Evolutionary conservation across 2,329 filamentous ascomycete species (phyloP).

Genomic region (Volutella citrinella): DNA sequence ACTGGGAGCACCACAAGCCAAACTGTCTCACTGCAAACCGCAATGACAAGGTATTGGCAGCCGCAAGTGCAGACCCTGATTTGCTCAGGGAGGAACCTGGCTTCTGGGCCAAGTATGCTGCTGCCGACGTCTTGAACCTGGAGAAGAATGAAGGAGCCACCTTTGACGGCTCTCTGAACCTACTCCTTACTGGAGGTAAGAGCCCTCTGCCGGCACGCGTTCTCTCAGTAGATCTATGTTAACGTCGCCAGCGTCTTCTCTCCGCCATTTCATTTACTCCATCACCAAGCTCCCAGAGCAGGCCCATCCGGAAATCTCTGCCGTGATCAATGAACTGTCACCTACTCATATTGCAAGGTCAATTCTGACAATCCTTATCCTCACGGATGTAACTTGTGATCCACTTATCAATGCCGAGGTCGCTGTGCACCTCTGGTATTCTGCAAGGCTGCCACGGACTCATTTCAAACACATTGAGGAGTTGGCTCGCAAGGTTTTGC

Average conservation of each 20-base stretch:
- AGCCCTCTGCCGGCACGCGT: neutral
- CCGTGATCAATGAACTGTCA: constrained; percentile 9
- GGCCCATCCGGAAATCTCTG: constrained; percentile 11
- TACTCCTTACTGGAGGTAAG: constrained; percentile 23
- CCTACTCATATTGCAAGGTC: constrained; percentile 4
- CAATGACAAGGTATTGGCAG: too few species aligned
- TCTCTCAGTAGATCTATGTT: neutral
- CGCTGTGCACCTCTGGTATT: constrained; percentile 26
- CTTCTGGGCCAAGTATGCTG: constrained; percentile 18
- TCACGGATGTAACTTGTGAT: constrained; percentile 9
- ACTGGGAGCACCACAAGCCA: constrained; percentile 10
- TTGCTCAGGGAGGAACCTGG: neutral
- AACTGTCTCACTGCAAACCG: too few species aligned
- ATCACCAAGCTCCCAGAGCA: constrained; percentile 17
- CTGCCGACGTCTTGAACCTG: constrained; percentile 25
- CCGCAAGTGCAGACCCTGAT: too few species aligned
- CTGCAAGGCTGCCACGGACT: constrained; percentile 15
- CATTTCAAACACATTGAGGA: constrained; percentile 11
- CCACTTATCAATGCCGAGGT: constrained; percentile 19
- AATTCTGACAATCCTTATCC: constrained; percentile 11
- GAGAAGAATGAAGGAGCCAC: constrained; percentile 23
- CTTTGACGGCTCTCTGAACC: constrained; percentile 15
- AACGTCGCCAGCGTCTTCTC: constrained; percentile 11
- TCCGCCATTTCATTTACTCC: constrained; percentile 26
- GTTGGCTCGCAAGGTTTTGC: constrained; percentile 4